These are phyloP conservation scores for Sindora glabra DNA, from an alignment of 306 rosid genomes.

Conservation along the genomic window DNA sequence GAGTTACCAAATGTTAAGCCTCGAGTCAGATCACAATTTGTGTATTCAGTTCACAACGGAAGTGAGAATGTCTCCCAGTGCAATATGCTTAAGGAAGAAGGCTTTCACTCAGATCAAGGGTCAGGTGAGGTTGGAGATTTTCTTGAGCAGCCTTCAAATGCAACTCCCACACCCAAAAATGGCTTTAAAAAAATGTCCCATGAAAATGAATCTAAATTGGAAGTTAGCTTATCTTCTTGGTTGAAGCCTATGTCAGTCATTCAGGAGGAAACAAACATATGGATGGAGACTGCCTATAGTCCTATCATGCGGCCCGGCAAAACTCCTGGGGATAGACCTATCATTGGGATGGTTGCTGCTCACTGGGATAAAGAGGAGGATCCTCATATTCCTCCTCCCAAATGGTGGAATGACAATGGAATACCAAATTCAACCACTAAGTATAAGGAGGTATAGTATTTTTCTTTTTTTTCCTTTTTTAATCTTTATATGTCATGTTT, in stretches of 20 bases:
- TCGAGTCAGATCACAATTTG: slow-evolving; percentile 53
- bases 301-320: slow-evolving; percentile 21
- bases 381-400: slow-evolving; percentile 51
- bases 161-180: slow-evolving; percentile 28
- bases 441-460: slow-evolving; percentile 70
- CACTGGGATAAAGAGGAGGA: slow-evolving; percentile 71
- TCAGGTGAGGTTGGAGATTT: slow-evolving; percentile 34
- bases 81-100: slow-evolving; percentile 38
- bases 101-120: slow-evolving; percentile 22
- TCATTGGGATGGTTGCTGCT: slow-evolving; percentile 87
- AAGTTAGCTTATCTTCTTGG: slow-evolving; percentile 72
- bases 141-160: slow-evolving; percentile 28
- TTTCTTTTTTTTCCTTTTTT: not conserved
- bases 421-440: slow-evolving; percentile 89
- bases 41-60: slow-evolving; percentile 35
- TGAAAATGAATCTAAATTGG: slow-evolving; percentile 42
- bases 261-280: slow-evolving; percentile 33
- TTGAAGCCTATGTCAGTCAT: slow-evolving; percentile 47
- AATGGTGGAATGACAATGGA: slow-evolving; percentile 91
- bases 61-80: slow-evolving; percentile 27
- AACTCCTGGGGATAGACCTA: slow-evolving; percentile 70
- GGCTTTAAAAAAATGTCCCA: slow-evolving; percentile 18
- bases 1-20: slow-evolving; percentile 34
- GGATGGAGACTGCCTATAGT: slow-evolving; percentile 21
- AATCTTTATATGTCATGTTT: no score